These are phyloP conservation scores for Penicillium sp. DNA, from an alignment of 2,329 filamentous ascomycete species.

Conservation along the genomic window DNA sequence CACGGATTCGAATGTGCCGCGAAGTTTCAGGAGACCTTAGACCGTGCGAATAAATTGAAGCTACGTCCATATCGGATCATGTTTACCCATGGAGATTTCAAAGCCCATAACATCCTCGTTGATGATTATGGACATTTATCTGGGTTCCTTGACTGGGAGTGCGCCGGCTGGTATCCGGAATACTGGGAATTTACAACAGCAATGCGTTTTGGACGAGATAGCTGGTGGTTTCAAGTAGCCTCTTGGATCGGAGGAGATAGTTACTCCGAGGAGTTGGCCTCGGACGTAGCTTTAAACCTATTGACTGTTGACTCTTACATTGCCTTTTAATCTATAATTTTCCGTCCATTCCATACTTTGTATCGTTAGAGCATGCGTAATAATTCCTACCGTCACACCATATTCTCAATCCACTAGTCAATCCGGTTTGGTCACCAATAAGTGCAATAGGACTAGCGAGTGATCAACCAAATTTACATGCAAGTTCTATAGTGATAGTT, in stretches of 20 bases:
- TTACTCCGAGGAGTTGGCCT: constrained; percentile 18
- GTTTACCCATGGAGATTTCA: constrained; percentile 23
- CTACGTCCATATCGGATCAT: constrained; percentile 19
- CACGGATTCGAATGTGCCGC: constrained; percentile 25
- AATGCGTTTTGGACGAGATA: constrained; percentile 20
- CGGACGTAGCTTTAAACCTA: constrained; percentile 18
- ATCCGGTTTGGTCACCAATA: no score
- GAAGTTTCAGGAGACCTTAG: constrained; percentile 24
- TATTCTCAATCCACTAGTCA: no score
- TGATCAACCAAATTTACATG: background rate
- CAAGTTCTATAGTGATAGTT: constrained; percentile 21
- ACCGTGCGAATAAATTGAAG: constrained; percentile 19
- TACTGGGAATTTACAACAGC: constrained; percentile 24
- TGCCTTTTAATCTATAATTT: constrained; percentile 4
- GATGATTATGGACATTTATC: constrained; percentile 20
- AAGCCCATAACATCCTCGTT: constrained; percentile 22
- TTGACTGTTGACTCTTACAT: constrained; percentile 24
- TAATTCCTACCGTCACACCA: no score
- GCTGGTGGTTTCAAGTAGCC: constrained; percentile 22
- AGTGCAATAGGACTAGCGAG: no score
- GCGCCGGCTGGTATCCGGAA: constrained; percentile 22
- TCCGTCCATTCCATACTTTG: no score
- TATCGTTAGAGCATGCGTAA: no score
- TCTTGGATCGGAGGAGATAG: constrained; percentile 19
- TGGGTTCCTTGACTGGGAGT: constrained; percentile 26